Evolutionary conservation across 2,329 filamentous ascomycete genomes (phyloP).

Genomic region (Microdochium paspali): DNA sequence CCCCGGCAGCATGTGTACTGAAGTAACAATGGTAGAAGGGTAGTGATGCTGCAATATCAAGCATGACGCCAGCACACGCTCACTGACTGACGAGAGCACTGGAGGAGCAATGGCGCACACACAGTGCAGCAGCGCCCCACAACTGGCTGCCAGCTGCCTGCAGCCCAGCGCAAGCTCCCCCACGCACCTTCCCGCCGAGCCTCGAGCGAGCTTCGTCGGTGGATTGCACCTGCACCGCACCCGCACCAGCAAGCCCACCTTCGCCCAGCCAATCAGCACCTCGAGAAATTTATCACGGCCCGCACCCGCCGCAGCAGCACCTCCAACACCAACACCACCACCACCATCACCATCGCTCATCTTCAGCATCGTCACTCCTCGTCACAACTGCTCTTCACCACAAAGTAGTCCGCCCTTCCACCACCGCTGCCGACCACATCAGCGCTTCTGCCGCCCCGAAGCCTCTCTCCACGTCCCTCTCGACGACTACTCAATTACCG

Average conservation of each 20-base stretch:
- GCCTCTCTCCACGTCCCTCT: not conserved
- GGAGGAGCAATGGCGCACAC: no score
- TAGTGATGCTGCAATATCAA: no score
- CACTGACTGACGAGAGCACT: no score
- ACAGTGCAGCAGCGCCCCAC: no score
- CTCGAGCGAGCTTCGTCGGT: no score
- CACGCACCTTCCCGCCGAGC: no score
- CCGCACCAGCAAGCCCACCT: not conserved
- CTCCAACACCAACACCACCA: constrained; percentile 3
- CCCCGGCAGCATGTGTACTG: no score
- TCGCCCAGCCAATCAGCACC: not conserved
- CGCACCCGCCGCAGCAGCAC: constrained; percentile 8
- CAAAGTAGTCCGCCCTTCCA: constrained; percentile 1
- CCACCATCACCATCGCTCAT: not conserved
- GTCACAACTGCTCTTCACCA: not conserved
- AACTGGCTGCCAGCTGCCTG: no score
- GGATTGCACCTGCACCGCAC: no score
- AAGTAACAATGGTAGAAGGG: no score
- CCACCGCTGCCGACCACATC: constrained; percentile 3
- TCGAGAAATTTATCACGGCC: constrained; percentile 25
- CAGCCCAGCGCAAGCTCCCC: no score
- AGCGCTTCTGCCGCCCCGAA: constrained; percentile 2
- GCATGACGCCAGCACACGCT: no score
- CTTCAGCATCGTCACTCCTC: not conserved
- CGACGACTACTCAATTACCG: constrained; percentile 4